phyloP scores from a whole-genome alignment of 306 rosid genomes.

The Pterocarpus santalinus region DNA sequence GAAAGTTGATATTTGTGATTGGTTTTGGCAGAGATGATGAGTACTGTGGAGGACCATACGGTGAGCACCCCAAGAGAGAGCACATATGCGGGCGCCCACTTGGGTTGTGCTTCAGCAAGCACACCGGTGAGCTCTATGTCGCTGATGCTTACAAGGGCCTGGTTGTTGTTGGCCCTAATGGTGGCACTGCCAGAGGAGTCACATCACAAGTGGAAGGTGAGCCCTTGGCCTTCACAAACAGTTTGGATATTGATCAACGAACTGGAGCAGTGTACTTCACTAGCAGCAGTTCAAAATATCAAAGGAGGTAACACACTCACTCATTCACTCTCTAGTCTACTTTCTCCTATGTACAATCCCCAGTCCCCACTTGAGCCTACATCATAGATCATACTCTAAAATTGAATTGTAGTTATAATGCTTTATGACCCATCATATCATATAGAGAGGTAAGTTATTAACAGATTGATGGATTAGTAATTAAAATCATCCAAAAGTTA shows the following conservation, averaged over 20 bases:
- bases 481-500: too few species aligned
- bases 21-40: conserved; percentile 57
- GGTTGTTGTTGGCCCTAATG: conserved; percentile 62
- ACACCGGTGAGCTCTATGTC: conserved; percentile 61
- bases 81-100: conserved; percentile 84
- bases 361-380: neutral
- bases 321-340: neutral
- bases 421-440: neutral
- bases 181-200: conserved; percentile 54
- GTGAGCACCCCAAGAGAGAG: conserved; percentile 56
- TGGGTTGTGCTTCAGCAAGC: conserved; percentile 59
- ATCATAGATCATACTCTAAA: neutral
- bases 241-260: conserved; percentile 68
- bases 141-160: conserved; percentile 88
- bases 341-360: neutral
- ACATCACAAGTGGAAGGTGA: conserved; percentile 37
- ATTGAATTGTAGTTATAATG: neutral
- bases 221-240: conserved; percentile 61
- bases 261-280: conserved; percentile 69
- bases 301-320: conserved; percentile 62
- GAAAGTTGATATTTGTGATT: conserved; percentile 3
- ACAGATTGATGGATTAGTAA: neutral
- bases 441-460: neutral
- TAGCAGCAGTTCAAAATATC: conserved; percentile 65
- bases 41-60: conserved; percentile 64